These are phyloP conservation scores for Rhodotorula sp. DNA, from an alignment of 1,284 basidiomycete species.

Conservation along the genomic window DNA sequence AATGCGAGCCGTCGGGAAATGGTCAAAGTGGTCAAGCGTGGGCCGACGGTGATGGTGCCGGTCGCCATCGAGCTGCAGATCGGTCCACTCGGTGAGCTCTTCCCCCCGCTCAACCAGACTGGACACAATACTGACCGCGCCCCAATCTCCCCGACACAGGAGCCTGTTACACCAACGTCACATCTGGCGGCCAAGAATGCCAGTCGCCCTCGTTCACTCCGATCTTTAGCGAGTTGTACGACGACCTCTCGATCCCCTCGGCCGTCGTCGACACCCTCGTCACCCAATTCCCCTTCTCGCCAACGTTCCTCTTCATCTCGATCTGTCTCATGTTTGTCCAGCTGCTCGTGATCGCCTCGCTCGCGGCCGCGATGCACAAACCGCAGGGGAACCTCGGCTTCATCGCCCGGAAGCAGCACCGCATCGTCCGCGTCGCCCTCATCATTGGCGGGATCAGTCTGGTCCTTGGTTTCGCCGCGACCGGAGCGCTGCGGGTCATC, in stretches of 20 bases:
- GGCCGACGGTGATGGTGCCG: neutral
- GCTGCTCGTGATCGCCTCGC: constrained; percentile 17
- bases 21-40: neutral
- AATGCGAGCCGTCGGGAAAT: neutral
- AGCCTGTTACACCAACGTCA: constrained; percentile 20
- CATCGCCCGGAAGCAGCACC: constrained; percentile 9
- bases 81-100: constrained; percentile 25
- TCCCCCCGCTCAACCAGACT: neutral
- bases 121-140: neutral
- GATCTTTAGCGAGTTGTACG: constrained; percentile 27
- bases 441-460: constrained; percentile 6
- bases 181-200: constrained; percentile 10
- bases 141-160: neutral
- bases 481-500: constrained; percentile 15
- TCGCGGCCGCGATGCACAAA: constrained; percentile 15
- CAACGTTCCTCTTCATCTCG: constrained; percentile 29
- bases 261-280: constrained; percentile 10
- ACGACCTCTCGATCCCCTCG: neutral
- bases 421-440: constrained; percentile 18
- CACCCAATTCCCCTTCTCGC: constrained; percentile 33
- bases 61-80: constrained; percentile 7
- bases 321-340: constrained; percentile 22
- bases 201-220: constrained; percentile 34
- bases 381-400: constrained; percentile 10
- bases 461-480: constrained; percentile 10